Conservation (phyloP, 192 early-diverging fungal genomes). For the Chytriomyces confervae region DNA sequence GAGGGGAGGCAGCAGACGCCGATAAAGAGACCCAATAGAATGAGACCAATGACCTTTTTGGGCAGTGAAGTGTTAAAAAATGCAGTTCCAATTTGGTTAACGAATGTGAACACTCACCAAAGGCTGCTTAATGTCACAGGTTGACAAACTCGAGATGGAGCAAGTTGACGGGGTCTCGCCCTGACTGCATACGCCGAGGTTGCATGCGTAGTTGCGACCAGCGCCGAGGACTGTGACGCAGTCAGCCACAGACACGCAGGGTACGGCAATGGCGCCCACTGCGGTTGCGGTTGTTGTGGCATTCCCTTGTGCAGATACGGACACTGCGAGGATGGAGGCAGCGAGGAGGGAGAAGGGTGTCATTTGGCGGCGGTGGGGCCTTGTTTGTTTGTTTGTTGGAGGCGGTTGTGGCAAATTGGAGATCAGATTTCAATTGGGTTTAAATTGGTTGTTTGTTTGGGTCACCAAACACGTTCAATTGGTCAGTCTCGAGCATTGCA, state of each 20-base stretch:
- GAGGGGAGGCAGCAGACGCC: slow-evolving; percentile 23
- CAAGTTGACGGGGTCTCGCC: slow-evolving; percentile 6
- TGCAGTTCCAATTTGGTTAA: too few relatives aligned
- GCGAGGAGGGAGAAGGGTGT: not conserved
- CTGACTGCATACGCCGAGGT: slow-evolving; percentile 1
- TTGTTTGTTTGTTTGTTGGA: too few relatives aligned
- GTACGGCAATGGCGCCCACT: not conserved
- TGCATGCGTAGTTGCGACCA: not conserved
- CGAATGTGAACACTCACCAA: too few relatives aligned
- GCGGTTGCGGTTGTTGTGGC: slow-evolving; percentile 9
- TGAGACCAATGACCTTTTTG: slow-evolving; percentile 35
- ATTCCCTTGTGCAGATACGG: not conserved
- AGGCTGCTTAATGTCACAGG: slow-evolving; percentile 27
- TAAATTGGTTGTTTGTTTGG: not conserved
- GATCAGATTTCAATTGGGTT: too few relatives aligned
- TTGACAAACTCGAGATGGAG: not conserved
- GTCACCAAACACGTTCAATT: not conserved
- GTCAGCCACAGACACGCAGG: slow-evolving; percentile 29
- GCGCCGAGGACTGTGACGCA: slow-evolving; percentile 18
- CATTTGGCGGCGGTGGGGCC: too few relatives aligned
- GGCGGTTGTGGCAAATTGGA: not conserved
- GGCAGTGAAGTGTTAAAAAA: too few relatives aligned
- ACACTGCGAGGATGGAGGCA: not conserved
- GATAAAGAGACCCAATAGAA: slow-evolving; percentile 3
- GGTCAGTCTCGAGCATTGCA: too few relatives aligned